Evolutionary conservation across 306 rosid genomes (phyloP).

Genomic region (Ammopiptanthus mongolicus): DNA sequence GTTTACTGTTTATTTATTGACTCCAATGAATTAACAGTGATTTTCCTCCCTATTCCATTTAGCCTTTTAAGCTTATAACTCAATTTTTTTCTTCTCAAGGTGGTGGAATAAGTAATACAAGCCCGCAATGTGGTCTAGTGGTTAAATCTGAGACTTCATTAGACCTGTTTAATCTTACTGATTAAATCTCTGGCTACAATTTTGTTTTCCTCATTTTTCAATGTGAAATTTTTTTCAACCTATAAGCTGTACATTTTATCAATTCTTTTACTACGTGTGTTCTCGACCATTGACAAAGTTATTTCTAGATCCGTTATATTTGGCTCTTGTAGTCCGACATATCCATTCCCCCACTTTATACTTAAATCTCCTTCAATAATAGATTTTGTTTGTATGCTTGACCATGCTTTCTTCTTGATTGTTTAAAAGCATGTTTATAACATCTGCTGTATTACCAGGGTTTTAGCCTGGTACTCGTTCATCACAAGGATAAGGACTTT

Average conservation of each 20-base stretch:
- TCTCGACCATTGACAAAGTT: background rate
- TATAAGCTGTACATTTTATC: background rate
- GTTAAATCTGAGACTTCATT: background rate
- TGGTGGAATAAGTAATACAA: background rate
- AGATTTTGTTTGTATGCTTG: constrained; percentile 2
- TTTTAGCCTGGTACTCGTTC: constrained; percentile 76
- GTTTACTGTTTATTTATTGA: background rate
- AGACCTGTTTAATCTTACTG: background rate
- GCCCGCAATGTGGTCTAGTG: background rate
- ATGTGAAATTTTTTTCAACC: background rate
- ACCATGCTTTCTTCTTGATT: constrained; percentile 1
- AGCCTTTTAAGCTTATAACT: background rate
- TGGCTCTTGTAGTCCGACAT: background rate
- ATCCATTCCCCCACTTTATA: background rate
- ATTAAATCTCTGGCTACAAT: constrained; percentile 4
- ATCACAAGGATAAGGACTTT: constrained; percentile 83
- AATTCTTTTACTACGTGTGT: background rate
- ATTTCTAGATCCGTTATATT: background rate
- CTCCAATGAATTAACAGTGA: background rate
- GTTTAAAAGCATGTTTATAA: constrained; percentile 4
- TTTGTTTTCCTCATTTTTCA: background rate
- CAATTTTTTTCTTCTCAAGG: background rate
- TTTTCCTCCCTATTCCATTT: background rate
- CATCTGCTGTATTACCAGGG: constrained; percentile 48
- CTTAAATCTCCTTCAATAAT: background rate